A percentile compares a stretch with the other conserved stretches of the same genome.
phyloP scores from a whole-genome alignment of 441 rosid species.

The Aleurites moluccanus region DNA sequence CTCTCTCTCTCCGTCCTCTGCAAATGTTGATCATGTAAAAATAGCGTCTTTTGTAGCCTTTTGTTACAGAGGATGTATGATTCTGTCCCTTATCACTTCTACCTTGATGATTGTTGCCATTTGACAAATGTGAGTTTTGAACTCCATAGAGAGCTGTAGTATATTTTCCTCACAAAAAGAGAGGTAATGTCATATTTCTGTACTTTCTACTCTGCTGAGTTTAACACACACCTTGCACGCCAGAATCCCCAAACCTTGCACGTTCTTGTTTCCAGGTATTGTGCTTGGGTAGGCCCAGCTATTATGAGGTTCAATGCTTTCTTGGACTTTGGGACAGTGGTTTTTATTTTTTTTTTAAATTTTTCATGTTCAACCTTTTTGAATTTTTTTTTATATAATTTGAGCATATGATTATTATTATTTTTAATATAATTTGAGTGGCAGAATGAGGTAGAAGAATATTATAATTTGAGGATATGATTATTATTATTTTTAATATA shows the following conservation, averaged over 20 bases:
- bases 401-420: too few species aligned
- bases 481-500: too few species aligned
- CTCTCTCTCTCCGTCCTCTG: constrained; percentile 2
- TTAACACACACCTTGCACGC: neutral
- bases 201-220: neutral
- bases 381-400: too few species aligned
- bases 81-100: constrained; percentile 24
- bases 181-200: neutral
- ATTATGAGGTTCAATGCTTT: neutral
- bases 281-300: neutral
- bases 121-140: constrained; percentile 30
- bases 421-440: too few species aligned
- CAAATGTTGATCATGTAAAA: constrained; percentile 35
- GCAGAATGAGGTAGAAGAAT: too few species aligned
- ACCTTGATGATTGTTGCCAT: constrained; percentile 30
- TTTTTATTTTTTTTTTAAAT: neutral
- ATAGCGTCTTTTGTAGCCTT: constrained; percentile 29
- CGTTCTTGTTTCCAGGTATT: neutral
- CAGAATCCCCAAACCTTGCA: too few species aligned
- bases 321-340: neutral
- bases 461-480: too few species aligned
- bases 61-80: constrained; percentile 27
- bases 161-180: constrained; percentile 17
- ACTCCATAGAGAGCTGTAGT: constrained; percentile 31
- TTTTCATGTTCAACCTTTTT: too few species aligned